A percentile compares a stretch with the other conserved stretches of the same genome.
Conservation (phyloP, 805 yeast species). For the Sporopachydermia lactativora region DNA sequence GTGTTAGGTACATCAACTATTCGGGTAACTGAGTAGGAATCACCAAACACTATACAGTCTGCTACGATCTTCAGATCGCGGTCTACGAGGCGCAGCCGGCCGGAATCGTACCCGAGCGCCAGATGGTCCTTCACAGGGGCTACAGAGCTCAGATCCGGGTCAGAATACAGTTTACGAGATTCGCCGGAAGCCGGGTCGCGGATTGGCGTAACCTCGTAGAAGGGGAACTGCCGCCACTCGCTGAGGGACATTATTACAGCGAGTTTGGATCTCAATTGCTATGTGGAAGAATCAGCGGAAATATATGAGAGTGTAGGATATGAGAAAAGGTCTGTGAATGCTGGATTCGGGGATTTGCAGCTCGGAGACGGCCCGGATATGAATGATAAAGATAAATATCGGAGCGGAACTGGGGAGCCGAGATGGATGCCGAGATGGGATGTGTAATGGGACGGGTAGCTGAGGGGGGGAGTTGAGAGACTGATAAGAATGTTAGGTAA, state of each 20-base stretch:
- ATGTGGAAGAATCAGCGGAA: no score
- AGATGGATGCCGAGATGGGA: no score
- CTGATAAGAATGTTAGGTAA: no score
- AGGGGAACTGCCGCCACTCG: conserved; percentile 75
- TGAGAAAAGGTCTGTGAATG: no score
- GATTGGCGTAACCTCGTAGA: conserved; percentile 73
- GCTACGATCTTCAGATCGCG: conserved; percentile 29
- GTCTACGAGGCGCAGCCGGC: conserved; percentile 42
- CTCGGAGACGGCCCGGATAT: no score
- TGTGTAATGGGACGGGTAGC: no score
- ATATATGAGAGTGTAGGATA: no score
- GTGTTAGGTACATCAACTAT: conserved; percentile 34
- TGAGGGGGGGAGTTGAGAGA: no score
- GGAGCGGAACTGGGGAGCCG: no score
- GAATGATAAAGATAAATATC: no score
- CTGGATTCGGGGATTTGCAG: no score
- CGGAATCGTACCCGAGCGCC: conserved; percentile 43
- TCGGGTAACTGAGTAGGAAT: conserved; percentile 48
- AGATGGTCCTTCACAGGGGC: conserved; percentile 41
- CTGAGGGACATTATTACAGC: conserved; percentile 4
- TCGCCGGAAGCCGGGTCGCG: conserved; percentile 66
- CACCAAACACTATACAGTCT: conserved; percentile 50
- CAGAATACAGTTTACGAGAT: conserved; percentile 59
- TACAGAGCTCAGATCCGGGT: conserved; percentile 53
- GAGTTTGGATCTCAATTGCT: no score